phyloP scores from a whole-genome alignment of 2,329 filamentous ascomycete species.

The Botrytis cinerea region DNA sequence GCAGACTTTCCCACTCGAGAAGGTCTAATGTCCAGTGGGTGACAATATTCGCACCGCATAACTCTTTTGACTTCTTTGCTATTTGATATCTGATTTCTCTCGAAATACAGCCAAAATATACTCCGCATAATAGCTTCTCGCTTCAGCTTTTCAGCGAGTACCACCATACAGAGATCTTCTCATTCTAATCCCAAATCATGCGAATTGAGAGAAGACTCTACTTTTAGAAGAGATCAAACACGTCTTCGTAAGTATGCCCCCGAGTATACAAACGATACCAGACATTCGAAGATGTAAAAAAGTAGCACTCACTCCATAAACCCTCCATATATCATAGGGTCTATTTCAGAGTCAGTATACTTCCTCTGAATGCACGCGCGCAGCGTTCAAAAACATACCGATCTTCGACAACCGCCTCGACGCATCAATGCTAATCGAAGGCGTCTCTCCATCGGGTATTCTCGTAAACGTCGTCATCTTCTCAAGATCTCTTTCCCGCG shows the following conservation, averaged over 20 bases:
- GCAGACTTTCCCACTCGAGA: background rate
- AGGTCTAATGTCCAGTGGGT: background rate
- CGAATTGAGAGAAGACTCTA: background rate
- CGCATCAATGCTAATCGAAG: conserved; percentile 67
- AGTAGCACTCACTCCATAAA: conserved; percentile 70
- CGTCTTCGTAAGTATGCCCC: accelerated
- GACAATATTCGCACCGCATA: no score
- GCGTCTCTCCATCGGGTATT: conserved; percentile 59
- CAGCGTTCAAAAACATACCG: conserved; percentile 29
- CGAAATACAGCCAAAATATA: background rate
- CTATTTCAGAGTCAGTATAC: conserved; percentile 37
- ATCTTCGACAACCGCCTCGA: conserved; percentile 69
- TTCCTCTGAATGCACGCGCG: background rate
- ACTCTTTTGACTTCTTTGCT: background rate
- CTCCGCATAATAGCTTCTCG: background rate
- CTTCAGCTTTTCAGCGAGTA: background rate
- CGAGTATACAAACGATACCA: background rate
- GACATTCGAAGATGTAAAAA: background rate
- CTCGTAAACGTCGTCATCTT: conserved; percentile 73
- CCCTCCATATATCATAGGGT: conserved; percentile 79
- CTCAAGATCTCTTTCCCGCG: background rate
- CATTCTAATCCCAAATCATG: background rate
- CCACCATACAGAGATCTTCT: background rate
- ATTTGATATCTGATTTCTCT: background rate
- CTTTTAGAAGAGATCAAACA: background rate